A percentile compares a stretch with the other conserved stretches of the same genome.
phyloP scores from a whole-genome alignment of 148 eudicot genomes.

The Vaccinium myrtillus region DNA sequence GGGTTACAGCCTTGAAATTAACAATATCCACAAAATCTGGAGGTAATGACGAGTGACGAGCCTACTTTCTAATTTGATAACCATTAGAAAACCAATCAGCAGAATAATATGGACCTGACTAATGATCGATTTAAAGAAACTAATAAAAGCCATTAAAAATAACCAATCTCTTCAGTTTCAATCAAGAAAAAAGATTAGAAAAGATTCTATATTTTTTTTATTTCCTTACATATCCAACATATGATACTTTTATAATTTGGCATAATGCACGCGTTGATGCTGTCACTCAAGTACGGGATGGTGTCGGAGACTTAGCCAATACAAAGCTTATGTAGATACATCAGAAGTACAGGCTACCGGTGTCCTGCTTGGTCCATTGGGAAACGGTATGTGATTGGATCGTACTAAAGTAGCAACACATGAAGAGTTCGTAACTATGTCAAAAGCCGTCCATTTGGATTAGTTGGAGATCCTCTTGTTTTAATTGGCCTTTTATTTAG shows the following conservation, averaged over 20 bases:
- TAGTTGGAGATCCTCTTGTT: background rate
- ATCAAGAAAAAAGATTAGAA: background rate
- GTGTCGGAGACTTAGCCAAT: background rate
- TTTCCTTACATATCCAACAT: background rate
- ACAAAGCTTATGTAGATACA: no score
- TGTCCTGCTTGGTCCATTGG: background rate
- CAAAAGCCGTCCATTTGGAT: background rate
- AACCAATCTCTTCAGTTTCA: background rate
- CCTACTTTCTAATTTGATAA: background rate
- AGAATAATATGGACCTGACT: background rate
- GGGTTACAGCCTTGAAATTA: background rate
- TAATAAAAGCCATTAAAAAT: conserved; percentile 1
- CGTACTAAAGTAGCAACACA: background rate
- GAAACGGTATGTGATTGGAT: background rate
- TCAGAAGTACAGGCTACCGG: background rate
- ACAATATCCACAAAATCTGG: background rate
- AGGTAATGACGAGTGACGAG: background rate
- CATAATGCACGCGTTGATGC: background rate
- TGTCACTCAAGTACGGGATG: background rate
- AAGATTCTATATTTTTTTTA: background rate
- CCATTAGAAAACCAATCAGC: background rate
- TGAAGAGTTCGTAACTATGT: background rate
- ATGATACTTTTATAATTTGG: background rate
- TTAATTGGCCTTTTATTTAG: background rate
- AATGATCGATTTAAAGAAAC: background rate